Evolutionary conservation across 2,329 filamentous ascomycete genomes (phyloP).

Genomic region (Fusarium temperatum): DNA sequence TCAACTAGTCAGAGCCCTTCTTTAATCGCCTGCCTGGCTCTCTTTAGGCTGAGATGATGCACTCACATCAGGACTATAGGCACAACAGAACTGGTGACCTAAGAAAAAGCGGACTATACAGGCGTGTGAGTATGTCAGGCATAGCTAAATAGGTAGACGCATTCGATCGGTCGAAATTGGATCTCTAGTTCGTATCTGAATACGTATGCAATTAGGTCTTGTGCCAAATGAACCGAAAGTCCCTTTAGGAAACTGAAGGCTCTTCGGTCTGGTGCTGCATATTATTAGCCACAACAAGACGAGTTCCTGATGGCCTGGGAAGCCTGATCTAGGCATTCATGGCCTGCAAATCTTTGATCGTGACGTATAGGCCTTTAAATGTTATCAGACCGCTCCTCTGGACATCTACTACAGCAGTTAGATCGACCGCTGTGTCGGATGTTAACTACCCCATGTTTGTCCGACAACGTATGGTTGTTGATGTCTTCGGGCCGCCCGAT

Average conservation of each 20-base stretch:
- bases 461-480: constrained; percentile 27
- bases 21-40: constrained; percentile 20
- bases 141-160: constrained; percentile 4
- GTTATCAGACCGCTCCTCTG: constrained; percentile 7
- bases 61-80: constrained; percentile 6
- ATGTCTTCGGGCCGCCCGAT: constrained; percentile 17
- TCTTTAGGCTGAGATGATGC: constrained; percentile 17
- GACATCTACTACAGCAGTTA: background rate
- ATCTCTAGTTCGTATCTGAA: constrained; percentile 12
- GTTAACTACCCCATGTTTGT: constrained; percentile 6
- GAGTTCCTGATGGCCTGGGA: background rate
- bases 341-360: background rate
- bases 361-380: constrained; percentile 4
- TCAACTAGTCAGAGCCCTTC: constrained; percentile 26
- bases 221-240: constrained; percentile 15
- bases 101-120: constrained; percentile 13
- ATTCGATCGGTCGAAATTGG: constrained; percentile 3
- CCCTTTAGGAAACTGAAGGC: constrained; percentile 25
- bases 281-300: constrained; percentile 16
- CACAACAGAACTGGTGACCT: constrained; percentile 30
- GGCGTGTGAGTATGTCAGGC: constrained; percentile 3
- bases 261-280: constrained; percentile 4
- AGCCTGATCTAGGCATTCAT: constrained; percentile 2
- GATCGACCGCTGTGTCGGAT: constrained; percentile 7
- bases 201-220: constrained; percentile 24